Percentiles rank a stretch among this genome's conserved stretches.
Evolutionary conservation across 331 rosid species (phyloP).

Genomic region (Acacia pycnantha): DNA sequence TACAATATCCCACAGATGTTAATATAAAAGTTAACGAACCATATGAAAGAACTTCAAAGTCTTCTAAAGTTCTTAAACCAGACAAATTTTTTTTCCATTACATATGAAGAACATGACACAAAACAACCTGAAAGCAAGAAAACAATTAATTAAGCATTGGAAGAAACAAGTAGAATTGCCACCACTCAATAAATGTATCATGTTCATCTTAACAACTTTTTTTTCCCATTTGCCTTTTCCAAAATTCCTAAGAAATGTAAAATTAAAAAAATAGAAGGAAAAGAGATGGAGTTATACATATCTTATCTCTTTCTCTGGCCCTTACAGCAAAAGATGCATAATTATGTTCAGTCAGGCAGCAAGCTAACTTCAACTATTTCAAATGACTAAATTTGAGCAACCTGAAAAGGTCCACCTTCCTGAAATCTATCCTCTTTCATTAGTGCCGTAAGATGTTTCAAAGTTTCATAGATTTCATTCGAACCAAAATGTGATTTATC

Average conservation of each 20-base stretch:
- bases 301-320: not conserved
- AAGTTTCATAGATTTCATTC: conserved; percentile 45
- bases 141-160: conserved; percentile 11
- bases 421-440: conserved; percentile 50
- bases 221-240: not conserved
- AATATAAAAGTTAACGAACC: not conserved
- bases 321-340: not conserved
- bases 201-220: conserved; percentile 1
- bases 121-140: not conserved
- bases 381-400: conserved; percentile 26
- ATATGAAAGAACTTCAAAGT: not conserved
- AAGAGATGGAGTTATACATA: not conserved
- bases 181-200: not conserved
- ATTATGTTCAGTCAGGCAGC: conserved; percentile 18
- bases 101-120: not conserved
- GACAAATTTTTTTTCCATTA: not conserved
- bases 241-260: conserved; percentile 11
- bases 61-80: not conserved
- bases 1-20: not conserved
- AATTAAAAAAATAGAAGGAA: not conserved
- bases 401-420: conserved; percentile 14
- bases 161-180: conserved; percentile 7
- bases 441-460: conserved; percentile 51
- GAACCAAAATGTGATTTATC: conserved; percentile 52
- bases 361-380: conserved; percentile 5